A percentile compares a stretch with the other conserved stretches of the same genome.
These are phyloP conservation scores for Stephania yunnanensis DNA, from an alignment of 164 flowering plant genomes.

Conservation along the genomic window DNA sequence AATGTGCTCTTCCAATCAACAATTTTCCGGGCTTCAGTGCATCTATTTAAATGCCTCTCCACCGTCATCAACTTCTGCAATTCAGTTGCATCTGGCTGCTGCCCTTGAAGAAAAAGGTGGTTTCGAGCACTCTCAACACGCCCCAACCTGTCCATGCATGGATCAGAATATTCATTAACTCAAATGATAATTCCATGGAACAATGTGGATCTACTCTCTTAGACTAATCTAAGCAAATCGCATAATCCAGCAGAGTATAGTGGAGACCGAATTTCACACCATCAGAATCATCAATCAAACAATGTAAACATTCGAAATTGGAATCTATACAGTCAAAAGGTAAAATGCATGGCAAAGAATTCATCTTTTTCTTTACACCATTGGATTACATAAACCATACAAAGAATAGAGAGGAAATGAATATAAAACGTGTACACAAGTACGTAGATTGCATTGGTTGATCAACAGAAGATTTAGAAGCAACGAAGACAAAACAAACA, in stretches of 20 bases:
- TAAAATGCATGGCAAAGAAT: too few relatives aligned
- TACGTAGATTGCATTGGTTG: too few relatives aligned
- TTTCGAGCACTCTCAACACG: slow-evolving; percentile 62
- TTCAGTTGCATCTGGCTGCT: slow-evolving; percentile 48
- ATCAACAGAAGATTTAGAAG: not conserved
- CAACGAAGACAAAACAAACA: not conserved
- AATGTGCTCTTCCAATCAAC: slow-evolving; percentile 75
- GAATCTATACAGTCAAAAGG: too few relatives aligned
- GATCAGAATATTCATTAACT: slow-evolving; percentile 3
- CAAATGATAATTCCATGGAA: not conserved
- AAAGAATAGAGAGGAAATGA: not conserved
- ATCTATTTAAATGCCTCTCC: slow-evolving; percentile 61
- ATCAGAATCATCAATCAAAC: not conserved
- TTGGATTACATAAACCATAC: not conserved
- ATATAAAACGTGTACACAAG: not conserved
- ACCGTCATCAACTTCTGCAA: slow-evolving; percentile 49
- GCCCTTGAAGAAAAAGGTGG: slow-evolving; percentile 49
- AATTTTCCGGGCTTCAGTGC: slow-evolving; percentile 57
- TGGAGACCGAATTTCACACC: not conserved
- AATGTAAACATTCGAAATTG: not conserved
- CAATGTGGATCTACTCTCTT: not conserved
- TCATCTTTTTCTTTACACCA: too few relatives aligned
- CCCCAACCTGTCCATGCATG: slow-evolving; percentile 52
- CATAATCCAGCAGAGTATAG: not conserved
- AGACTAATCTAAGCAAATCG: not conserved